phyloP scores from a whole-genome alignment of 1,139 yeast species.

The Kazachstania sp. region DNA sequence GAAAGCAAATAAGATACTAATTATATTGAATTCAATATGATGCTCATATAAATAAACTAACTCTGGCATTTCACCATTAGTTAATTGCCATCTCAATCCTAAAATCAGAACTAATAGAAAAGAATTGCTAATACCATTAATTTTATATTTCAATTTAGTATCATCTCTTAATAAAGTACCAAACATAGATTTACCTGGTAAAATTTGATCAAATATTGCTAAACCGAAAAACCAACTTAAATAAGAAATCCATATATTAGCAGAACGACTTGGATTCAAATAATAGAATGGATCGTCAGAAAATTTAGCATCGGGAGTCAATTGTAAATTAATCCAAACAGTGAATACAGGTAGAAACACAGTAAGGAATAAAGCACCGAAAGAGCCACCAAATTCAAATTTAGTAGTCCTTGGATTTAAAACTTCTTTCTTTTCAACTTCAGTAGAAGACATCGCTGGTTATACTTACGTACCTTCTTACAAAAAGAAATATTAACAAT shows the following conservation, averaged over 20 bases:
- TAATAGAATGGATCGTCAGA: constrained; percentile 32
- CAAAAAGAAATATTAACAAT: too few relatives aligned
- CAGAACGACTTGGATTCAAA: constrained; percentile 26
- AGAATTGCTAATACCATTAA: constrained; percentile 66
- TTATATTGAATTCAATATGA: constrained; percentile 54
- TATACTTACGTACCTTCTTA: too few relatives aligned
- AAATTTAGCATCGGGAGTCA: constrained; percentile 38
- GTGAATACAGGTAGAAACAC: constrained; percentile 60
- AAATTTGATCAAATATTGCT: constrained; percentile 50
- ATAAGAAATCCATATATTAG: constrained; percentile 54
- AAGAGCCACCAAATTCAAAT: constrained; percentile 67
- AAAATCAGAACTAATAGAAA: constrained; percentile 40
- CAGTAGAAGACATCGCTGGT: background rate
- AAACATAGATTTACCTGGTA: constrained; percentile 62
- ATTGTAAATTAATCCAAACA: constrained; percentile 47
- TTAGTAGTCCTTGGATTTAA: constrained; percentile 67
- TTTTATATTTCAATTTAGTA: constrained; percentile 56
- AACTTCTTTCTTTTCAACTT: background rate
- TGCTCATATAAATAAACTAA: constrained; percentile 65
- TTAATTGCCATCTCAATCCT: constrained; percentile 41
- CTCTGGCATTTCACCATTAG: constrained; percentile 63
- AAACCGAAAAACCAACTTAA: constrained; percentile 65
- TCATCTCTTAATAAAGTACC: constrained; percentile 79
- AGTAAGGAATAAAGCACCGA: constrained; percentile 65
- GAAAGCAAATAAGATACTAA: constrained; percentile 57